Evolutionary conservation across 257 asterid species (phyloP).

Genomic region (Coffea canephora): DNA sequence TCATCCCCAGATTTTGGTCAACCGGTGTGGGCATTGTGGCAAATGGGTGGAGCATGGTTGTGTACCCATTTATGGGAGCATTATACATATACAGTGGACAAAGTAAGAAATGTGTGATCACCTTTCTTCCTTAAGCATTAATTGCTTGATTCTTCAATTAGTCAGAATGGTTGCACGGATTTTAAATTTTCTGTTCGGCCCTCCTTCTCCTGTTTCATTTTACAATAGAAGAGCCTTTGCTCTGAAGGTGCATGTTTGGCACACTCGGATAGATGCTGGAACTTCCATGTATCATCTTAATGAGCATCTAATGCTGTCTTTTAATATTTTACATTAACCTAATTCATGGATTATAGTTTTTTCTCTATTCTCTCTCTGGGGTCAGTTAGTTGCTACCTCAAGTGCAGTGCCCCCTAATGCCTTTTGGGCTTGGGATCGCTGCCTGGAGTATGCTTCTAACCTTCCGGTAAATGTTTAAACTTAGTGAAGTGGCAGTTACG

Average conservation of each 20-base stretch:
- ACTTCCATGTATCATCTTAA: background rate
- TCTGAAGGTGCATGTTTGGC: background rate
- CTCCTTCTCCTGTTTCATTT: background rate
- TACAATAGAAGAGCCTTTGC: background rate
- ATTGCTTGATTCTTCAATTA: background rate
- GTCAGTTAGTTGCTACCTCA: too few relatives aligned
- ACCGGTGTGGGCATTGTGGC: constrained; percentile 77
- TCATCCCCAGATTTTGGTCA: constrained; percentile 62
- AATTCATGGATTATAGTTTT: background rate
- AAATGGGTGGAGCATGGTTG: constrained; percentile 90
- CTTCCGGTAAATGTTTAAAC: background rate
- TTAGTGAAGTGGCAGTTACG: background rate
- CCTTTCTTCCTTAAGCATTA: background rate
- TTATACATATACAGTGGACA: constrained; percentile 67
- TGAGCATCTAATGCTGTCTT: background rate
- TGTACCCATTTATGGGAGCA: constrained; percentile 85
- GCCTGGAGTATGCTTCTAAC: too few relatives aligned
- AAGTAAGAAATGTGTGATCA: constrained; percentile 33
- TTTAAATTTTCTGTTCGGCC: background rate
- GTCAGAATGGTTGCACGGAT: background rate
- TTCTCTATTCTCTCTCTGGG: too few relatives aligned
- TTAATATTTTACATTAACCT: background rate
- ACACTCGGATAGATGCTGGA: background rate
- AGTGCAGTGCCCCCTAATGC: too few relatives aligned
- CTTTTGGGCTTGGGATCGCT: too few relatives aligned